Percentiles rank a stretch among this genome's conserved stretches.
Conservation (phyloP, 805 yeast species). For the Grigorovia transvaalensis region DNA sequence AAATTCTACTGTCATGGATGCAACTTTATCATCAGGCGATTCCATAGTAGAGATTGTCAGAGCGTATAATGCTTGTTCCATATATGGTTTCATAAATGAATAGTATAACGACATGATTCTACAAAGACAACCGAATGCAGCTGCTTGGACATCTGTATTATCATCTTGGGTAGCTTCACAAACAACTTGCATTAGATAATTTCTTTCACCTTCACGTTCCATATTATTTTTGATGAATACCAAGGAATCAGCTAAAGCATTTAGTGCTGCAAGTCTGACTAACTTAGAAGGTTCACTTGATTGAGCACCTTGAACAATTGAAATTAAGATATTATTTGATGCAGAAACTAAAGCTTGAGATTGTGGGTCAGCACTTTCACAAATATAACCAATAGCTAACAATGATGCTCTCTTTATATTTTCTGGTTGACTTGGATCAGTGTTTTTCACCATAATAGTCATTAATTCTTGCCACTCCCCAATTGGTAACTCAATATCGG, state of each 20-base stretch:
- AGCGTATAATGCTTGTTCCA: conserved; percentile 93
- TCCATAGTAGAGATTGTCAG: conserved; percentile 89
- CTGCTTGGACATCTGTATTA: conserved; percentile 73
- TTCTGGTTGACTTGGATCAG: conserved; percentile 66
- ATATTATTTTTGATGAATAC: conserved; percentile 84
- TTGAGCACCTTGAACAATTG: conserved; percentile 95
- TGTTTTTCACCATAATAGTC: conserved; percentile 73
- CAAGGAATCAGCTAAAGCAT: conserved; percentile 83
- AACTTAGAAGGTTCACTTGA: conserved; percentile 59
- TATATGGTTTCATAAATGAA: conserved; percentile 80
- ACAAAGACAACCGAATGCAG: conserved; percentile 92
- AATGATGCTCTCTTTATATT: conserved; percentile 79
- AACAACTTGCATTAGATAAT: conserved; percentile 95
- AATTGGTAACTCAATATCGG: conserved; percentile 87
- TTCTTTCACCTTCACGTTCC: conserved; percentile 88
- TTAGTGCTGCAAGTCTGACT: conserved; percentile 83
- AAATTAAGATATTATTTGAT: conserved; percentile 85
- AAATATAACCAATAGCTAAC: conserved; percentile 86
- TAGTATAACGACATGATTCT: conserved; percentile 86
- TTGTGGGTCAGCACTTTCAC: conserved; percentile 84
- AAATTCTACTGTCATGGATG: conserved; percentile 97
- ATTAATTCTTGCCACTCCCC: conserved; percentile 84
- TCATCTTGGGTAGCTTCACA: conserved; percentile 97
- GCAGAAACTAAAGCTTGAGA: conserved; percentile 65
- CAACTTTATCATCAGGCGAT: conserved; percentile 59